phyloP scores from a whole-genome alignment of 2,329 filamentous ascomycete species.

The Knoxdaviesia proteae region DNA sequence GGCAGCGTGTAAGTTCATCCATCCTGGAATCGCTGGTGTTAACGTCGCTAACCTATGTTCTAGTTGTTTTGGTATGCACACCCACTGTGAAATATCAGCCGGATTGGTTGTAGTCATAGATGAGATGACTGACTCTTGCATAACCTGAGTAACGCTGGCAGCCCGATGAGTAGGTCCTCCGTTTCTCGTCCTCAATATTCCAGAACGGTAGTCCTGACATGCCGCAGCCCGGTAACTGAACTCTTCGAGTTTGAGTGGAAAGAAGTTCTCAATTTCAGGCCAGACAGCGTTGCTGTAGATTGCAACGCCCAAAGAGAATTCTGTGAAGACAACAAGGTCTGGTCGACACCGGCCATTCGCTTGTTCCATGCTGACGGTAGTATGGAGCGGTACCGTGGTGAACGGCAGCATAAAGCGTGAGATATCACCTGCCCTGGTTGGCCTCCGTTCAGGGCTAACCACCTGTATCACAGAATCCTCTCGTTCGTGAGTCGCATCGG shows the following conservation, averaged over 20 bases:
- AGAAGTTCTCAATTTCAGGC: slow-evolving; percentile 7
- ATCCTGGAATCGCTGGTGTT: not conserved
- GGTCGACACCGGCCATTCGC: slow-evolving; percentile 24
- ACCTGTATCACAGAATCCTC: slow-evolving; percentile 9
- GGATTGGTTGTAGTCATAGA: too few relatives aligned
- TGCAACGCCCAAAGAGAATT: slow-evolving; percentile 14
- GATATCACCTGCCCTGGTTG: not conserved
- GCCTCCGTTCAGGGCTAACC: not conserved
- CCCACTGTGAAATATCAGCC: too few relatives aligned
- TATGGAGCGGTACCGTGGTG: slow-evolving; percentile 20
- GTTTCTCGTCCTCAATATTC: not conserved
- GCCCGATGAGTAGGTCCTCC: slow-evolving; percentile 4
- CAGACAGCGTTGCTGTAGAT: slow-evolving; percentile 13
- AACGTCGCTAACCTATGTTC: too few relatives aligned
- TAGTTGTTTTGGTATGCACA: too few relatives aligned
- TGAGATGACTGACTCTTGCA: too few relatives aligned
- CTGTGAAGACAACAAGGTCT: slow-evolving; percentile 19
- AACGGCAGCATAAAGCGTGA: slow-evolving; percentile 16
- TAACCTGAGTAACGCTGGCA: not conserved
- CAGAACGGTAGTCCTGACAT: not conserved
- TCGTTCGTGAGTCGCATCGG: slow-evolving; percentile 11
- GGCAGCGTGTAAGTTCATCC: slow-evolving; percentile 4
- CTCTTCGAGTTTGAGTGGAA: slow-evolving; percentile 4
- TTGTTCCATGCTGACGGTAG: slow-evolving; percentile 16
- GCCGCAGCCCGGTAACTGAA: too few relatives aligned